These are phyloP conservation scores for Bryoglossum gracile DNA, from an alignment of 495 filamentous ascomycete species.

Conservation along the genomic window DNA sequence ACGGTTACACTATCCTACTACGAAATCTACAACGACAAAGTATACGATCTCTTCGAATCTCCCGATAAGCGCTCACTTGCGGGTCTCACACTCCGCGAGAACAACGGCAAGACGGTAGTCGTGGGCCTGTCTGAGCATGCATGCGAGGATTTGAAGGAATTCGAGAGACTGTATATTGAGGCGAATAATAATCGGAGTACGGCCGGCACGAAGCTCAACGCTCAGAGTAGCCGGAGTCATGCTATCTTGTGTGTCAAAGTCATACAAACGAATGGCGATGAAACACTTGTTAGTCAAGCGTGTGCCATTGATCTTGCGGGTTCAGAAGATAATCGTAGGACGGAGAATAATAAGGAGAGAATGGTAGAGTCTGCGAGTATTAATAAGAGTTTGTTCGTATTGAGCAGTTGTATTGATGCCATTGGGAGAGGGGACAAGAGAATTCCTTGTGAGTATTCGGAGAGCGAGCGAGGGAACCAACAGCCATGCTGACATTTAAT, in stretches of 20 bases:
- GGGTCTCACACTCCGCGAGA: conserved; percentile 82
- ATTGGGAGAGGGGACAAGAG: conserved; percentile 63
- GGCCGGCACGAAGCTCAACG: conserved; percentile 91
- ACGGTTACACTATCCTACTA: conserved; percentile 86
- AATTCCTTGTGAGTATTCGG: conserved; percentile 58
- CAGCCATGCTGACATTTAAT: too few species aligned
- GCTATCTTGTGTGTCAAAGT: conserved; percentile 90
- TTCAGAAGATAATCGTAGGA: conserved; percentile 91
- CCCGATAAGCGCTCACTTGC: conserved; percentile 83
- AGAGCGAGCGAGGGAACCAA: not conserved
- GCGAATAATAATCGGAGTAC: conserved; percentile 90
- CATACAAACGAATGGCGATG: conserved; percentile 62
- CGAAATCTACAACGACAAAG: conserved; percentile 97
- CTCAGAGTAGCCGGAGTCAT: conserved; percentile 87
- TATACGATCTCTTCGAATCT: conserved; percentile 86
- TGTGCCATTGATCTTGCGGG: conserved; percentile 96
- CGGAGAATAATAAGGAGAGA: conserved; percentile 88
- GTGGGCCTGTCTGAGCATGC: conserved; percentile 83
- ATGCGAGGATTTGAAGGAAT: conserved; percentile 83
- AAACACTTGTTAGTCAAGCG: conserved; percentile 68
- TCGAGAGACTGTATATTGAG: conserved; percentile 86
- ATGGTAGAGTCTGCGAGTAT: conserved; percentile 96
- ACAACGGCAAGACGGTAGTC: conserved; percentile 86
- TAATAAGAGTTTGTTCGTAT: conserved; percentile 93
- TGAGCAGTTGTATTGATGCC: conserved; percentile 94